phyloP scores from a whole-genome alignment of 2,329 filamentous ascomycete species.

The Fonsecaea monophora region DNA sequence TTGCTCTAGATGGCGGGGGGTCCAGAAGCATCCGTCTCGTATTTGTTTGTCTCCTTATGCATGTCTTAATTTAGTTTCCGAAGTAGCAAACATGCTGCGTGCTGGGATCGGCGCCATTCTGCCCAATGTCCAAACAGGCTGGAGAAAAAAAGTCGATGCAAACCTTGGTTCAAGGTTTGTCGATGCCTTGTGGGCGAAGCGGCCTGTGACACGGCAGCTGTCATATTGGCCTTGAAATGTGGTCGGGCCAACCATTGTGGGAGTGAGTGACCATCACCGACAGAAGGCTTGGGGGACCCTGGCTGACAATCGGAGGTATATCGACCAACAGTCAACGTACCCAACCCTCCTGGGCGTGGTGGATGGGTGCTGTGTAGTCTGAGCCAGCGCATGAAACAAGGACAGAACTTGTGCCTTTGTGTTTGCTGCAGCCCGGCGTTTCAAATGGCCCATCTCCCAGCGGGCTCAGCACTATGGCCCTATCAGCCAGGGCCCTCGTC shows the following conservation, averaged over 20 bases:
- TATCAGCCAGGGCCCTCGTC: conserved; percentile 5
- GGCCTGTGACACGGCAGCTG: conserved; percentile 36
- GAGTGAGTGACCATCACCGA: conserved; percentile 5
- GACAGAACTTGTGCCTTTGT: conserved; percentile 10
- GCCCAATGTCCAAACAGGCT: conserved; percentile 11
- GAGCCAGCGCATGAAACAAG: conserved; percentile 27
- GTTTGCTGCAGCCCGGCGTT: conserved; percentile 34
- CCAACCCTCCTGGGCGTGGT: conserved; percentile 7
- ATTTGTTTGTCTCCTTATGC: conserved; percentile 30
- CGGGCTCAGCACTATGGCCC: conserved; percentile 11
- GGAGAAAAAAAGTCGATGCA: conserved; percentile 1
- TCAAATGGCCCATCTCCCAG: conserved; percentile 22
- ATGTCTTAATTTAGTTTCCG: conserved; percentile 23
- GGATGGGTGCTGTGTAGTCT: background rate
- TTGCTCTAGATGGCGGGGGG: conserved; percentile 1
- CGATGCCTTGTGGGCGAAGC: conserved; percentile 2
- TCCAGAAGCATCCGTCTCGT: conserved; percentile 11
- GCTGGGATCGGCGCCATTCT: conserved; percentile 13
- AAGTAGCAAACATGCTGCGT: conserved; percentile 31
- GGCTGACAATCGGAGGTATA: conserved; percentile 16
- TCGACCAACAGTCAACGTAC: conserved; percentile 18
- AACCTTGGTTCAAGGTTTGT: conserved; percentile 2
- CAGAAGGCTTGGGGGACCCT: conserved; percentile 1
- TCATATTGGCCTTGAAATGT: conserved; percentile 36
- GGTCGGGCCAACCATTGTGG: conserved; percentile 16